A percentile compares a stretch with the other conserved stretches of the same genome.
Evolutionary conservation across 2,329 filamentous ascomycete species (phyloP).

Genomic region (Chaetothyriales sp.): DNA sequence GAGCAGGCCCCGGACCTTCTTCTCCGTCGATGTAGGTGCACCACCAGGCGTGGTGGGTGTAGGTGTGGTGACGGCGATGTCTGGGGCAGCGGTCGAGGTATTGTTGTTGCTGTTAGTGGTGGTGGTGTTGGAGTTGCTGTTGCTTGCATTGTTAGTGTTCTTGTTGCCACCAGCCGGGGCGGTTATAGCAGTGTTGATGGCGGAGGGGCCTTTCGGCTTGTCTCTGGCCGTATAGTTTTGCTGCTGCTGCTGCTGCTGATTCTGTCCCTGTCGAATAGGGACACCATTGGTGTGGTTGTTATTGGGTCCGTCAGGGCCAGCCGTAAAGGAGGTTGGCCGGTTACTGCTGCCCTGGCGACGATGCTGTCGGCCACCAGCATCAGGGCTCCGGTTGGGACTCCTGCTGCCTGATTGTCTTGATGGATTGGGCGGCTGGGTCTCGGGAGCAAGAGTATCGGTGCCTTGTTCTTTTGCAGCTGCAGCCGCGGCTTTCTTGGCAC

Average conservation of each 20-base stretch:
- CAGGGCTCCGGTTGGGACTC: constrained; percentile 32
- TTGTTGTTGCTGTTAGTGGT: constrained; percentile 21
- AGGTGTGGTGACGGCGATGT: constrained; percentile 18
- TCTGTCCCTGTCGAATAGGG: constrained; percentile 6
- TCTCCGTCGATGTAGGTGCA: constrained; percentile 49
- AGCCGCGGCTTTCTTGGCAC: constrained; percentile 81
- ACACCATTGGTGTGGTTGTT: constrained; percentile 14
- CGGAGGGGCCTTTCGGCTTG: constrained; percentile 17
- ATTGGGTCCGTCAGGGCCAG: constrained; percentile 6
- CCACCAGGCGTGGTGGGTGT: constrained; percentile 19
- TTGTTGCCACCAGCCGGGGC: constrained; percentile 8
- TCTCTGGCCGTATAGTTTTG: constrained; percentile 1
- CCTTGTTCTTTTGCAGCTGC: constrained; percentile 43
- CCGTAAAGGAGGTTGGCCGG: constrained; percentile 11
- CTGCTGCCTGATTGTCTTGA: constrained; percentile 21
- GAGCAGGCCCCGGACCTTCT: constrained; percentile 82
- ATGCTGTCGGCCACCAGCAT: constrained; percentile 35
- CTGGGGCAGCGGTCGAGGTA: constrained; percentile 17
- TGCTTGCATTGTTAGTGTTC: constrained; percentile 22
- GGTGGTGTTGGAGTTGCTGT: constrained; percentile 8
- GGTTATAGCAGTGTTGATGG: constrained; percentile 10
- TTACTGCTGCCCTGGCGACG: constrained; percentile 38
- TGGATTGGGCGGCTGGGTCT: constrained; percentile 12
- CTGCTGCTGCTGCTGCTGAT: background rate
- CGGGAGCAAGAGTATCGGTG: constrained; percentile 8